phyloP scores from a whole-genome alignment of 768 basidiomycete genomes.

The Hygrophoropsis aurantiaca region DNA sequence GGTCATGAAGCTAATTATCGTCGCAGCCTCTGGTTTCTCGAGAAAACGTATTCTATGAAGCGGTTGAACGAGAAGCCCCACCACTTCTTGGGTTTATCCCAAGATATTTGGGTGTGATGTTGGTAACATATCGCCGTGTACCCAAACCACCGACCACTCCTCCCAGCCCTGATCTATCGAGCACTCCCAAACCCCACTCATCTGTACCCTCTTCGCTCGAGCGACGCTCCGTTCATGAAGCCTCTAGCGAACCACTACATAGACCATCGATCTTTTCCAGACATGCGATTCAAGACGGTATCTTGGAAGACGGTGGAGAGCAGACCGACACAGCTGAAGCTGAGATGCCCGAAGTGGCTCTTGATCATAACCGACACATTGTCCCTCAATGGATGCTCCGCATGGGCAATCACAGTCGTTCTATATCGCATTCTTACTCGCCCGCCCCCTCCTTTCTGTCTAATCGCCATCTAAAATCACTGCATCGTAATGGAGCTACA shows the following conservation, averaged over 20 bases:
- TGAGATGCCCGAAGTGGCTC: conserved; percentile 91
- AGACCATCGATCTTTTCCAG: conserved; percentile 8
- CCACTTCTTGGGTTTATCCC: conserved; percentile 93
- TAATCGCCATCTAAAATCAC: conserved; percentile 37
- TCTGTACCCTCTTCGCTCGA: conserved; percentile 19
- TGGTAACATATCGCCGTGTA: conserved; percentile 91
- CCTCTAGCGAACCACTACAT: conserved; percentile 21
- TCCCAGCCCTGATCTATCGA: conserved; percentile 14
- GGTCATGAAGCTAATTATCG: conserved; percentile 10
- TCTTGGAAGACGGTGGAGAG: conserved; percentile 32
- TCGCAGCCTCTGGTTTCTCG: conserved; percentile 89
- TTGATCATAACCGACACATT: conserved; percentile 94
- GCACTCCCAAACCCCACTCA: conserved; percentile 12
- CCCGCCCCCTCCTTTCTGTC: conserved; percentile 24
- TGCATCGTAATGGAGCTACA: conserved; percentile 49
- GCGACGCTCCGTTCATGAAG: conserved; percentile 26
- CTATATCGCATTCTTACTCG: conserved; percentile 42
- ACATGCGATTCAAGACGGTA: background rate
- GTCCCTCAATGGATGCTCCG: conserved; percentile 90
- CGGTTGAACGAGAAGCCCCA: conserved; percentile 91
- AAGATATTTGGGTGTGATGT: conserved; percentile 98
- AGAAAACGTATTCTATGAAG: conserved; percentile 97
- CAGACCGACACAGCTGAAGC: conserved; percentile 60
- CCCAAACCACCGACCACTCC: conserved; percentile 38
- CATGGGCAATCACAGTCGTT: conserved; percentile 44